Conservation (phyloP, 768 basidiomycete species). For the Phallus indusiatus region DNA sequence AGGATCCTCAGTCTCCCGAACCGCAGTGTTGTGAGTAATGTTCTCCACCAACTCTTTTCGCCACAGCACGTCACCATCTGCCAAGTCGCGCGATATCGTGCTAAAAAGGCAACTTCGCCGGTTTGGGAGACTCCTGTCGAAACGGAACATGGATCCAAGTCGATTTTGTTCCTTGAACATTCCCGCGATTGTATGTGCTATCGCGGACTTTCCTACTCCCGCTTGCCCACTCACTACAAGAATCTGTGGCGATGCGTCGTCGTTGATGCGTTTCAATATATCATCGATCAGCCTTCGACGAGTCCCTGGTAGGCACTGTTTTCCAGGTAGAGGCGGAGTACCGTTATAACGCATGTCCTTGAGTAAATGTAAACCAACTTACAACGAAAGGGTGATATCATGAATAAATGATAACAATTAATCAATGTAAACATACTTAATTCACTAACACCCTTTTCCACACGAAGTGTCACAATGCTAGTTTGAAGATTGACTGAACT, state of each 20-base stretch:
- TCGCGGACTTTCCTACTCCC: slow-evolving; percentile 21
- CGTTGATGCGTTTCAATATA: slow-evolving; percentile 3
- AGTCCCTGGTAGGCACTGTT: slow-evolving; percentile 11
- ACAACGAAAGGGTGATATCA: no score
- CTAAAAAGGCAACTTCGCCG: slow-evolving; percentile 13
- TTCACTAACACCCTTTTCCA: no score
- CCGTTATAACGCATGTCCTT: not conserved
- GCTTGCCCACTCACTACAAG: slow-evolving; percentile 16
- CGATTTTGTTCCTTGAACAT: not conserved
- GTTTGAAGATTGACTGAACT: no score
- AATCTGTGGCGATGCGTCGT: slow-evolving; percentile 10
- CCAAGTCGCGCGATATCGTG: slow-evolving; percentile 18
- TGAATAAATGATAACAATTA: no score
- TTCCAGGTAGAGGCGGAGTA: not conserved
- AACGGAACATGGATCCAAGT: slow-evolving; percentile 19
- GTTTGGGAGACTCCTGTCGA: slow-evolving; percentile 6
- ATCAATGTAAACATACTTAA: no score
- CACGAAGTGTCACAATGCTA: no score
- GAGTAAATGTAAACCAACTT: no score
- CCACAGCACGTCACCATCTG: slow-evolving; percentile 9
- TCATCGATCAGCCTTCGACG: slow-evolving; percentile 17
- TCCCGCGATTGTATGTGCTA: slow-evolving; percentile 25
- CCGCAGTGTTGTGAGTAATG: not conserved
- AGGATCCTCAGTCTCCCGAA: not conserved
- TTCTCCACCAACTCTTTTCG: not conserved